Percentiles rank a stretch among this genome's conserved stretches.
Evolutionary conservation across 75 land plant species (phyloP).

Genomic region (Sequoiadendron giganteum): DNA sequence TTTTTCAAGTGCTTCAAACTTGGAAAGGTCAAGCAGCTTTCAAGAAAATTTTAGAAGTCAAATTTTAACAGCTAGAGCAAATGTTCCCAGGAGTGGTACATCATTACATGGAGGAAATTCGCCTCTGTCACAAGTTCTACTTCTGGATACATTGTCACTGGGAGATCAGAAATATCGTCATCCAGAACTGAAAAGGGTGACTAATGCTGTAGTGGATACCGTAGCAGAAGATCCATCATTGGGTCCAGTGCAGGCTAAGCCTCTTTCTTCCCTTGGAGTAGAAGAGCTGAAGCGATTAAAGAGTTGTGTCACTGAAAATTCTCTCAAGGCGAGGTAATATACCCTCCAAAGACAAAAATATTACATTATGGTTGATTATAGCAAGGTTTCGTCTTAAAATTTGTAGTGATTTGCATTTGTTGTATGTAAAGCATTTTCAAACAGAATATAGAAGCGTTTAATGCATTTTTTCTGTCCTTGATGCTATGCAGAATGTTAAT

Average conservation of each 20-base stretch:
- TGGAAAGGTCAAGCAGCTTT: too few relatives aligned
- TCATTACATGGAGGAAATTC: slow-evolving; percentile 32
- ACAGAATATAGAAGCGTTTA: background rate
- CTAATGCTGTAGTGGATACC: slow-evolving; percentile 38
- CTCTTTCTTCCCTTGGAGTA: slow-evolving; percentile 43
- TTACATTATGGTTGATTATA: background rate
- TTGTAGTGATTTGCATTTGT: background rate
- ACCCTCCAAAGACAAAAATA: background rate
- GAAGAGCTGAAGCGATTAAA: slow-evolving; percentile 60
- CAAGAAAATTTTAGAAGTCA: too few relatives aligned
- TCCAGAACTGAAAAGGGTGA: slow-evolving; percentile 48
- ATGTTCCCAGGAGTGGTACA: slow-evolving; percentile 26
- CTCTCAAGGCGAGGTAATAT: slow-evolving; percentile 56
- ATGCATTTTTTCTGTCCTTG: background rate
- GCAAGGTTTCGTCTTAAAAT: background rate
- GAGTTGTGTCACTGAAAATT: slow-evolving; percentile 40
- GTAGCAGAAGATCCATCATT: slow-evolving; percentile 44
- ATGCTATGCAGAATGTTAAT: background rate
- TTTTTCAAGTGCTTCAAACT: too few relatives aligned
- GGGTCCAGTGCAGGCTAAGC: slow-evolving; percentile 44
- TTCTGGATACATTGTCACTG: slow-evolving; percentile 37
- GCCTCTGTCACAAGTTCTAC: slow-evolving; percentile 31
- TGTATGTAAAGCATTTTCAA: background rate
- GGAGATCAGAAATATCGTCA: slow-evolving; percentile 48
- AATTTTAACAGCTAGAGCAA: too few relatives aligned